A percentile compares a stretch with the other conserved stretches of the same genome.
Evolutionary conservation across 768 basidiomycete genomes (phyloP).

Genomic region (Boletus subcaerulescens): DNA sequence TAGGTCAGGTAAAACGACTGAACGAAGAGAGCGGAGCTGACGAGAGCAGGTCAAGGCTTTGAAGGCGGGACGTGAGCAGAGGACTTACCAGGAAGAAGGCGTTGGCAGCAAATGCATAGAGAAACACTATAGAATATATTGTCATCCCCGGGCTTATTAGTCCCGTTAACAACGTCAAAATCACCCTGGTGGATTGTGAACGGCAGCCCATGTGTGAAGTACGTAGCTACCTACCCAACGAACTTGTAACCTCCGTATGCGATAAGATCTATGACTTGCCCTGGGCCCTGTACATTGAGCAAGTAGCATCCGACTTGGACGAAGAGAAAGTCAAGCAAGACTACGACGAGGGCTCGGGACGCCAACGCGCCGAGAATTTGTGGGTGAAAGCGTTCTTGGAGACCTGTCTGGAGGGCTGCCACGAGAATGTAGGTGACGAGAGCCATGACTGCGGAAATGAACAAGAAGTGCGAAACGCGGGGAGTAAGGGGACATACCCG

Average conservation of each 20-base stretch:
- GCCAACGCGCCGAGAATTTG: constrained; percentile 84
- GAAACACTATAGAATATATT: constrained; percentile 67
- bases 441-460: constrained; percentile 71
- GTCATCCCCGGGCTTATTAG: constrained; percentile 61
- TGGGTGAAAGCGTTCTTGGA: constrained; percentile 82
- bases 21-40: constrained; percentile 89
- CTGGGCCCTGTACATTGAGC: constrained; percentile 75
- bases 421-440: constrained; percentile 94
- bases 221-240: constrained; percentile 62
- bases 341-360: constrained; percentile 78
- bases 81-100: constrained; percentile 84
- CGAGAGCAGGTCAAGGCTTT: neutral
- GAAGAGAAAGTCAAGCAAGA: constrained; percentile 84
- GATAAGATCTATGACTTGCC: constrained; percentile 75
- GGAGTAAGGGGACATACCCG: constrained; percentile 46
- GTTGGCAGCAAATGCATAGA: constrained; percentile 86
- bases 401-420: constrained; percentile 79
- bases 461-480: constrained; percentile 4
- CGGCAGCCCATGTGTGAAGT: neutral
- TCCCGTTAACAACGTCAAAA: constrained; percentile 70
- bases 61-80: neutral
- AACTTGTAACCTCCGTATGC: constrained; percentile 98
- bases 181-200: constrained; percentile 56
- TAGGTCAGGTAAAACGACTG: constrained; percentile 82
- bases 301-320: constrained; percentile 93